These are phyloP conservation scores for Brassica juncea DNA, from an alignment of 345 rosid species.

Conservation along the genomic window DNA sequence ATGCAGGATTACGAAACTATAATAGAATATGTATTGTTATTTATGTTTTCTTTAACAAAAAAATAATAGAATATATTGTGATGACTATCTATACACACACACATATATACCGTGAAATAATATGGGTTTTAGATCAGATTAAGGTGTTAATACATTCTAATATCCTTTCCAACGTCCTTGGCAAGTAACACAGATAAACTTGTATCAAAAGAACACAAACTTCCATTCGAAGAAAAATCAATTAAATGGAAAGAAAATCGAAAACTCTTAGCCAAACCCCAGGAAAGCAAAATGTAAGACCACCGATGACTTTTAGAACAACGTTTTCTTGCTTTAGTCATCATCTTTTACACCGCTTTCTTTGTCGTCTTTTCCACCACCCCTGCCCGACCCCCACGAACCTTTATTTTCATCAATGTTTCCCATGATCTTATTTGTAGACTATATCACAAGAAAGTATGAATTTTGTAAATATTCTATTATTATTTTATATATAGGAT, in stretches of 20 bases:
- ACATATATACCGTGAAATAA: not conserved
- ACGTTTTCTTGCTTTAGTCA: conserved; percentile 1
- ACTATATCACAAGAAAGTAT: not conserved
- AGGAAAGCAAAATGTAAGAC: not conserved
- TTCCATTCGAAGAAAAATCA: not conserved
- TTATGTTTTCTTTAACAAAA: too few relatives aligned
- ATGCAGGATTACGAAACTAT: not conserved
- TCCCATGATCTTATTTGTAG: conserved; percentile 14
- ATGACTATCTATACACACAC: not conserved
- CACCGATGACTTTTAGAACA: not conserved
- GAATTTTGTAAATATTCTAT: not conserved
- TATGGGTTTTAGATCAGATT: not conserved
- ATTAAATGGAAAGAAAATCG: not conserved
- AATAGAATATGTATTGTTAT: not conserved
- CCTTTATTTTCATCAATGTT: not conserved
- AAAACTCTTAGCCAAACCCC: conserved; percentile 1
- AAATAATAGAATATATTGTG: not conserved
- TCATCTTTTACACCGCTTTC: conserved; percentile 2
- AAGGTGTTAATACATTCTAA: not conserved
- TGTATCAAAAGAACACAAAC: not conserved
- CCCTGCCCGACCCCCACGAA: not conserved
- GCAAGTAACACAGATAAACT: not conserved
- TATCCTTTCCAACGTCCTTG: not conserved
- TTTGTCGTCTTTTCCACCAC: conserved; percentile 9
- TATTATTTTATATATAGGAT: not conserved